Conservation (phyloP, 192 early-diverging fungal species). For the Umbelopsis vinacea region DNA sequence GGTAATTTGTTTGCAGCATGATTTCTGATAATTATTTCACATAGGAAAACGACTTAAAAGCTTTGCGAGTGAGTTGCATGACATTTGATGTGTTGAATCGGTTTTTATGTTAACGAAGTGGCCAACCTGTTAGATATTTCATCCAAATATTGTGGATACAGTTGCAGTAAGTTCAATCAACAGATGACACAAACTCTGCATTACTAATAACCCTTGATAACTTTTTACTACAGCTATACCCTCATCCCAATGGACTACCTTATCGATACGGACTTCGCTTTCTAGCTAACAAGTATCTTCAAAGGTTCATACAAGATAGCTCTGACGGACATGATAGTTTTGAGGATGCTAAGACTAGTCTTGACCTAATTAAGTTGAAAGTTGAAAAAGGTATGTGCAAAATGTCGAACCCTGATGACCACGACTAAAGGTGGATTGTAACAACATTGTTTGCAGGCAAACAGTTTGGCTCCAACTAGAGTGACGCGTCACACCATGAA, state of each 20-base stretch:
- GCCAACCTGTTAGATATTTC: conserved; percentile 30
- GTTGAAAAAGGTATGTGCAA: conserved; percentile 35
- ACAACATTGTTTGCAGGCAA: neutral
- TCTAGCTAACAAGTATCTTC: conserved; percentile 54
- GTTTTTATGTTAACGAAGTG: neutral
- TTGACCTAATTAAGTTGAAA: conserved; percentile 56
- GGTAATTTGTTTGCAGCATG: neutral
- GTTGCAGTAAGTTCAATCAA: conserved; percentile 35
- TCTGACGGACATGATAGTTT: conserved; percentile 63
- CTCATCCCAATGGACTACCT: conserved; percentile 51
- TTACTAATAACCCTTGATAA: neutral
- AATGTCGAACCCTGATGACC: neutral
- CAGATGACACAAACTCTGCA: neutral
- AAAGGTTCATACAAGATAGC: conserved; percentile 57
- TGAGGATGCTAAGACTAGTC: conserved; percentile 62
- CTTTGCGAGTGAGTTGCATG: conserved; percentile 28
- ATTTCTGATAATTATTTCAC: neutral
- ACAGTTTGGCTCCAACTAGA: neutral
- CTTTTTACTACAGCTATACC: conserved; percentile 51
- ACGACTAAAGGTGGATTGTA: too few species aligned
- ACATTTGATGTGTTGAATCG: neutral
- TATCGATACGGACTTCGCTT: conserved; percentile 53
- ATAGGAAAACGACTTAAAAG: conserved; percentile 41
- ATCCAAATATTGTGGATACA: conserved; percentile 46
- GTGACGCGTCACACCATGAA: too few species aligned